These are phyloP conservation scores for Phycomyces blakesleeanus DNA, from an alignment of 192 early-diverging fungal genomes.

Conservation along the genomic window DNA sequence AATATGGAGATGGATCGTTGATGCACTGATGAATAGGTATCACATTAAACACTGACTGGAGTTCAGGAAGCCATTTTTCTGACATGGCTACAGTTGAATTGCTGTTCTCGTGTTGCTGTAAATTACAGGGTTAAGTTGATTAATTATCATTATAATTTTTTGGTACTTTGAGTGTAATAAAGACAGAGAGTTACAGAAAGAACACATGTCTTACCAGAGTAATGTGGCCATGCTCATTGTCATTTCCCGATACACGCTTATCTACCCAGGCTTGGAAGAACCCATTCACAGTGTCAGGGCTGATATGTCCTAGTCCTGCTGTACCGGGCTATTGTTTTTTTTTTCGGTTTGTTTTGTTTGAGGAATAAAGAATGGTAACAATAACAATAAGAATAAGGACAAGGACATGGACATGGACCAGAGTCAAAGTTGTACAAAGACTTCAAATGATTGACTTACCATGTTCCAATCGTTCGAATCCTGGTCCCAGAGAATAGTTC, in stretches of 20 bases:
- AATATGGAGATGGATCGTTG: conserved; percentile 32
- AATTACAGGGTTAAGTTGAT: conserved; percentile 9
- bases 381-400: background rate
- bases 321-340: conserved; percentile 23
- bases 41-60: conserved; percentile 26
- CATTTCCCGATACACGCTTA: conserved; percentile 4
- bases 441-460: background rate
- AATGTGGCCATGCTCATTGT: conserved; percentile 32
- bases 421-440: too few relatives aligned
- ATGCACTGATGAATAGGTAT: conserved; percentile 30
- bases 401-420: too few relatives aligned
- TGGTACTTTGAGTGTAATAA: too few relatives aligned
- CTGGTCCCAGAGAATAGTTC: conserved; percentile 31
- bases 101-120: conserved; percentile 37
- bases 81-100: conserved; percentile 28
- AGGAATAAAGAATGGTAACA: background rate
- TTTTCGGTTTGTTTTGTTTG: too few relatives aligned
- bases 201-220: conserved; percentile 17
- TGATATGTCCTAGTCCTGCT: conserved; percentile 21
- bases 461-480: conserved; percentile 36
- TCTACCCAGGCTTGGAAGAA: conserved; percentile 34
- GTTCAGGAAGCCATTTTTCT: conserved; percentile 33
- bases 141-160: background rate
- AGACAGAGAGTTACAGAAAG: too few relatives aligned
- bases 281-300: conserved; percentile 19